Percentiles rank a stretch among this genome's conserved stretches.
Evolutionary conservation across 441 rosid species (phyloP).

Genomic region (Pelargonium myrrhifolium): DNA sequence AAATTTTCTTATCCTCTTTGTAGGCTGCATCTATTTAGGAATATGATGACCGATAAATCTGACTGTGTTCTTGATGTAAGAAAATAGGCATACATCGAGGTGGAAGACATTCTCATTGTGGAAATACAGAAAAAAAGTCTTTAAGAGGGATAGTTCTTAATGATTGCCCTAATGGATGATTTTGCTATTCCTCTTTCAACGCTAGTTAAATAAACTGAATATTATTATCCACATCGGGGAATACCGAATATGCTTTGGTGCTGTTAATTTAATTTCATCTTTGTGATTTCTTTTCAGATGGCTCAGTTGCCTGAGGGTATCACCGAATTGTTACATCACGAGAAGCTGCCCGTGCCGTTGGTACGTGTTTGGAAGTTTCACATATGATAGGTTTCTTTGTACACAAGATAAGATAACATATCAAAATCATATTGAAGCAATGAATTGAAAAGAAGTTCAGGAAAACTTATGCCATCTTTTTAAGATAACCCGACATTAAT

Average conservation of each 20-base stretch:
- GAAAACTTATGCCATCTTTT: neutral
- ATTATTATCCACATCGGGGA: neutral
- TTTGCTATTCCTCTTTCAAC: too few species aligned
- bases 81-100: neutral
- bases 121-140: neutral
- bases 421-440: conserved; percentile 7
- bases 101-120: neutral
- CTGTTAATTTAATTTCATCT: conserved; percentile 20
- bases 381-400: conserved; percentile 1
- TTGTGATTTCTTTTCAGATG: conserved; percentile 47
- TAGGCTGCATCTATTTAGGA: neutral
- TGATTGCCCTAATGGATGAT: too few species aligned
- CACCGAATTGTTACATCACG: conserved; percentile 83
- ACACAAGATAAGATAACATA: neutral
- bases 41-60: neutral
- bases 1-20: neutral
- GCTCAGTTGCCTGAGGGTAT: conserved; percentile 92
- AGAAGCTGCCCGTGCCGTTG: conserved; percentile 72
- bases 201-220: too few species aligned
- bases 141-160: too few species aligned
- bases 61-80: neutral
- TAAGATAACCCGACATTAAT: too few species aligned
- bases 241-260: neutral
- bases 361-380: conserved; percentile 36
- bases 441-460: conserved; percentile 3